Conservation (phyloP, 176 grass and related monocot genomes). For the Melocanna baccifera region DNA sequence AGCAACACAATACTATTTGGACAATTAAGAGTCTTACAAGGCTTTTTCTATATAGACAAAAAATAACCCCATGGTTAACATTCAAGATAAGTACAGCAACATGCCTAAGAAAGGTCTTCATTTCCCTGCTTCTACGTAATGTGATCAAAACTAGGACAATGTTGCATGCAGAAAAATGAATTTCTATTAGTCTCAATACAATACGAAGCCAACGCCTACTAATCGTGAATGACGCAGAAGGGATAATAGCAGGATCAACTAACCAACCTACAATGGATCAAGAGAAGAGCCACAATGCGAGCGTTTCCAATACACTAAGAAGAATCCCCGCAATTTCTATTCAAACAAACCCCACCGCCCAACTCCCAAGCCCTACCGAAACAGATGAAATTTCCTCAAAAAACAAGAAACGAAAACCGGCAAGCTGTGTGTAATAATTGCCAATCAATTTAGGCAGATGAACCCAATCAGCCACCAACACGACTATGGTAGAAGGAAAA, state of each 20-base stretch:
- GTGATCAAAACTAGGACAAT: neutral
- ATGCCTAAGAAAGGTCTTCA: neutral
- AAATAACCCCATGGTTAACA: neutral
- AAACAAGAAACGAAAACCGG: neutral
- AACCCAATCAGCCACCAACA: neutral
- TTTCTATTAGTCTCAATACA: neutral
- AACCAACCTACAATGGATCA: neutral
- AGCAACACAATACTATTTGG: neutral
- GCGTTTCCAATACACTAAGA: neutral
- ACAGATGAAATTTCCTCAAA: neutral
- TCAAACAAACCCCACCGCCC: neutral
- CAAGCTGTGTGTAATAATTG: neutral
- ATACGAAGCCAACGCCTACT: neutral
- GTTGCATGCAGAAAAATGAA: neutral
- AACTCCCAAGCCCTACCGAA: neutral
- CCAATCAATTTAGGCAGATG: neutral
- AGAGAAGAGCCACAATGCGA: neutral
- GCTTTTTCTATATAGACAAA: neutral
- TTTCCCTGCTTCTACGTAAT: neutral
- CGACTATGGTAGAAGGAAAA: neutral
- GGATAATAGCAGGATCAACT: neutral
- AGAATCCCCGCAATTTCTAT: neutral
- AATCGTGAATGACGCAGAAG: neutral
- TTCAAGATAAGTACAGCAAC: neutral
- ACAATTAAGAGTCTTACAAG: neutral